Conservation (phyloP, 2,329 filamentous ascomycete species). For the Cadophora gregata region DNA sequence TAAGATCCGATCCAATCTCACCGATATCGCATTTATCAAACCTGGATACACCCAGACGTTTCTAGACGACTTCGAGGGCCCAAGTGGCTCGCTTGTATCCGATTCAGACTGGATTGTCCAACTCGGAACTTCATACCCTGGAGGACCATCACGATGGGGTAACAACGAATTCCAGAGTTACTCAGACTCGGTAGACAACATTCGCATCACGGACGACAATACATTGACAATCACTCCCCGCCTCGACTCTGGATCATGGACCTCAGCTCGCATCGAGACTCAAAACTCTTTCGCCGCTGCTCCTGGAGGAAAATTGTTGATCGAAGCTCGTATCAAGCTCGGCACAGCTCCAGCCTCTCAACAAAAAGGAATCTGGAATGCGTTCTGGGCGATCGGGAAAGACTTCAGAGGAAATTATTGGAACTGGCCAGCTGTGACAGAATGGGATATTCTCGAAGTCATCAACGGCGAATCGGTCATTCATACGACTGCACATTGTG, state of each 20-base stretch:
- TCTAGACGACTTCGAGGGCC: not conserved
- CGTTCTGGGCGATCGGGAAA: not conserved
- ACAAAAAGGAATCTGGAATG: slow-evolving; percentile 1
- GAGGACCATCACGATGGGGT: not conserved
- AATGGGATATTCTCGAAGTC: slow-evolving; percentile 4
- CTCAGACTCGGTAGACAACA: not conserved
- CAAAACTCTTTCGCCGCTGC: not conserved
- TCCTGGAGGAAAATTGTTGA: not conserved
- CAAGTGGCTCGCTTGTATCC: not conserved
- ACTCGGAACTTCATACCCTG: not conserved
- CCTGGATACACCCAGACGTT: not conserved
- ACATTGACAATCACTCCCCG: not conserved
- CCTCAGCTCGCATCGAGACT: not conserved
- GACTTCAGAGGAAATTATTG: not conserved
- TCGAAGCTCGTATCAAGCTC: slow-evolving; percentile 5
- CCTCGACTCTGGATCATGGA: not conserved
- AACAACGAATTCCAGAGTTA: not conserved
- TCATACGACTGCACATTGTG: not conserved
- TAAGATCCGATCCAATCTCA: not conserved
- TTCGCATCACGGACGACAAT: not conserved
- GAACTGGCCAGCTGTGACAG: not conserved
- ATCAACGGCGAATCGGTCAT: not conserved
- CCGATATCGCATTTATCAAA: not conserved
- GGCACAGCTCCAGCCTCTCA: not conserved
- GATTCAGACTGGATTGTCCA: not conserved